Conservation (phyloP, 495 filamentous ascomycete species). For the Immersiella caudata region DNA sequence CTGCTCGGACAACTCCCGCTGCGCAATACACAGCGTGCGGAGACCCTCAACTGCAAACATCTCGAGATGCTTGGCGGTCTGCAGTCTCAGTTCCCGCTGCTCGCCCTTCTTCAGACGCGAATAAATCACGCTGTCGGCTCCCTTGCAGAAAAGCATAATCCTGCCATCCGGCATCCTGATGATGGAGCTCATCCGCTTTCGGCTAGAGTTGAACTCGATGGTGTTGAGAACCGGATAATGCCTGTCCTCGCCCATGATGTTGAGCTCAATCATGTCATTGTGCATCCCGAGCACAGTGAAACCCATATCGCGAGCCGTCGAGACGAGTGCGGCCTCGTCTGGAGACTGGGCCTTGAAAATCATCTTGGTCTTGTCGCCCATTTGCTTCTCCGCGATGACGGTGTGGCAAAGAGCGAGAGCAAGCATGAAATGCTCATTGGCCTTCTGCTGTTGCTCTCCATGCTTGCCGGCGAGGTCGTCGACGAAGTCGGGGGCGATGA, state of each 20-base stretch:
- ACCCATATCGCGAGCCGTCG: constrained; percentile 92
- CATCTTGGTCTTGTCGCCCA: constrained; percentile 85
- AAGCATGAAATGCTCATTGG: constrained; percentile 90
- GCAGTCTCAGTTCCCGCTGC: constrained; percentile 77
- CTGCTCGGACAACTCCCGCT: constrained; percentile 77
- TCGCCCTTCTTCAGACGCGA: constrained; percentile 83
- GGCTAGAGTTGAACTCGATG: constrained; percentile 94
- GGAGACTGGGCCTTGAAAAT: constrained; percentile 97
- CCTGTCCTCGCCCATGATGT: constrained; percentile 81
- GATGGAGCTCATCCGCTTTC: constrained; percentile 98
- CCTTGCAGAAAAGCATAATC: constrained; percentile 95
- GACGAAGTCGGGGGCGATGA: constrained; percentile 87
- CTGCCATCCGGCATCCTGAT: constrained; percentile 92
- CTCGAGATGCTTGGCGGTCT: constrained; percentile 92
- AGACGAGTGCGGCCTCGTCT: constrained; percentile 92
- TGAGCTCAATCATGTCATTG: constrained; percentile 77
- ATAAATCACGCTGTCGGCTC: constrained; percentile 97
- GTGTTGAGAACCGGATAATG: constrained; percentile 90
- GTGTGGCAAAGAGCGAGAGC: constrained; percentile 94
- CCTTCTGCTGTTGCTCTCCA: constrained; percentile 73
- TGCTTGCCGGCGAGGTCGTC: constrained; percentile 76
- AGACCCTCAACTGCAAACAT: constrained; percentile 95
- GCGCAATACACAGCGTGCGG: constrained; percentile 93
- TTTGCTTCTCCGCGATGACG: constrained; percentile 87
- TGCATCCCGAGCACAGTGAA: constrained; percentile 90